phyloP scores from a whole-genome alignment of 495 filamentous ascomycete genomes.

The Talaromyces liani region DNA sequence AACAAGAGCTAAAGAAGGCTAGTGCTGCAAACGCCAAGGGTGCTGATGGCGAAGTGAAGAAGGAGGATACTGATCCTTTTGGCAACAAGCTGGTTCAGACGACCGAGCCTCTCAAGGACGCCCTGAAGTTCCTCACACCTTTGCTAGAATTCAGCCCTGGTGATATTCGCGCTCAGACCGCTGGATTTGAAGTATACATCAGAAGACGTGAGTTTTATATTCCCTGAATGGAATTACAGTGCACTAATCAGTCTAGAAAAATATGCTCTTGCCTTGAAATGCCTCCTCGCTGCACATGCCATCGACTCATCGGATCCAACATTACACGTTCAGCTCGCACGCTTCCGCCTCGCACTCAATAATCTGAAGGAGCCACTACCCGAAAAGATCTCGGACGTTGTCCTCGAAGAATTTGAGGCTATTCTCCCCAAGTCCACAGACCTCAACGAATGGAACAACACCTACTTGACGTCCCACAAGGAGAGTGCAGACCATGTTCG shows the following conservation, averaged over 20 bases:
- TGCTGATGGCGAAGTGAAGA: slow-evolving; percentile 49
- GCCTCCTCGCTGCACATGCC: slow-evolving; percentile 62
- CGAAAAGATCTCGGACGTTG: slow-evolving; percentile 53
- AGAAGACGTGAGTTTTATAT: slow-evolving; percentile 55
- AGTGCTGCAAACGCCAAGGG: slow-evolving; percentile 43
- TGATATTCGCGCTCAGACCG: slow-evolving; percentile 72
- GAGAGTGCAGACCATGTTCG: slow-evolving; percentile 56
- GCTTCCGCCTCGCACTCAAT: slow-evolving; percentile 59
- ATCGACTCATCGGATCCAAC: slow-evolving; percentile 66
- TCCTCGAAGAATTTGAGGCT: slow-evolving; percentile 58
- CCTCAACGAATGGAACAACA: slow-evolving; percentile 59
- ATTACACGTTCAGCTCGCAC: slow-evolving; percentile 66
- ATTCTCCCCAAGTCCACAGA: slow-evolving; percentile 48
- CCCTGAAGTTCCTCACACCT: slow-evolving; percentile 76
- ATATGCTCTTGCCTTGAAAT: slow-evolving; percentile 76
- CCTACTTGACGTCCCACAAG: slow-evolving; percentile 55
- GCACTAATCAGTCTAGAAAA: slow-evolving; percentile 53
- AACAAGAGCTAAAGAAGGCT: slow-evolving; percentile 55
- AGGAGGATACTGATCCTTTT: slow-evolving; percentile 83
- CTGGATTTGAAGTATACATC: slow-evolving; percentile 85
- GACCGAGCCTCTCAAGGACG: slow-evolving; percentile 73
- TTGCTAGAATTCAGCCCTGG: slow-evolving; percentile 76
- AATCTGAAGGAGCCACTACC: slow-evolving; percentile 46
- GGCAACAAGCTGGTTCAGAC: slow-evolving; percentile 72
- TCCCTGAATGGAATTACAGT: background rate